phyloP scores from a whole-genome alignment of 75 land plant genomes.

The Cryptomeria japonica region DNA sequence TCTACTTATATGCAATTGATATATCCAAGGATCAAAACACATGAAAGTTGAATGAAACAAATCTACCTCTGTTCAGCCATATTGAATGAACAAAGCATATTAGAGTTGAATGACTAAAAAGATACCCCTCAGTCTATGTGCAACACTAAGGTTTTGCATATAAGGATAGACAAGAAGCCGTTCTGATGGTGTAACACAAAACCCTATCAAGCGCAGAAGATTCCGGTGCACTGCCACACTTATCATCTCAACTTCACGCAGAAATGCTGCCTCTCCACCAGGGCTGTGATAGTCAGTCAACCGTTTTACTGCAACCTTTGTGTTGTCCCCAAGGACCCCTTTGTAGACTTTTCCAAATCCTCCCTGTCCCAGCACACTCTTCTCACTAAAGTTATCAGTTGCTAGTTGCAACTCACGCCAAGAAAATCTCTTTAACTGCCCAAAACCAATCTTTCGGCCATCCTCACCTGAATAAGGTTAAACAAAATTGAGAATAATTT shows the following conservation, averaged over 20 bases:
- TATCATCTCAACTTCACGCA: conserved; percentile 57
- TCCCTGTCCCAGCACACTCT: conserved; percentile 51
- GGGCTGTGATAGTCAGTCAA: conserved; percentile 34
- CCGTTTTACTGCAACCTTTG: conserved; percentile 60
- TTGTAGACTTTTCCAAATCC: conserved; percentile 66
- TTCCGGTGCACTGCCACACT: conserved; percentile 65
- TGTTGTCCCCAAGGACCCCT: conserved; percentile 40
- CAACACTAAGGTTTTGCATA: conserved; percentile 52
- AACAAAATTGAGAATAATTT: not conserved
- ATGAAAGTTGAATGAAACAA: no score
- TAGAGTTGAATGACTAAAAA: not conserved
- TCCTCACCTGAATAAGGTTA: conserved; percentile 34
- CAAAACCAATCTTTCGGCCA: conserved; percentile 45
- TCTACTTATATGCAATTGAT: not conserved
- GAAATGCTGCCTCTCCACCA: conserved; percentile 57
- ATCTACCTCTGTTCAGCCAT: not conserved
- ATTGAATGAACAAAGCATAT: not conserved
- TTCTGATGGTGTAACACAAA: conserved; percentile 53
- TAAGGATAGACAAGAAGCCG: conserved; percentile 68
- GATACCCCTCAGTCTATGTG: conserved; percentile 44
- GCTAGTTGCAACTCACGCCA: conserved; percentile 56
- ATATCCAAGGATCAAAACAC: not conserved
- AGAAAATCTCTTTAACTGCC: conserved; percentile 59
- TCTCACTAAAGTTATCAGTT: conserved; percentile 47
- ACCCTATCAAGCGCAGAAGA: conserved; percentile 58